These are phyloP conservation scores for Saturnispora hagleri DNA, from an alignment of 805 yeast species.

Conservation along the genomic window DNA sequence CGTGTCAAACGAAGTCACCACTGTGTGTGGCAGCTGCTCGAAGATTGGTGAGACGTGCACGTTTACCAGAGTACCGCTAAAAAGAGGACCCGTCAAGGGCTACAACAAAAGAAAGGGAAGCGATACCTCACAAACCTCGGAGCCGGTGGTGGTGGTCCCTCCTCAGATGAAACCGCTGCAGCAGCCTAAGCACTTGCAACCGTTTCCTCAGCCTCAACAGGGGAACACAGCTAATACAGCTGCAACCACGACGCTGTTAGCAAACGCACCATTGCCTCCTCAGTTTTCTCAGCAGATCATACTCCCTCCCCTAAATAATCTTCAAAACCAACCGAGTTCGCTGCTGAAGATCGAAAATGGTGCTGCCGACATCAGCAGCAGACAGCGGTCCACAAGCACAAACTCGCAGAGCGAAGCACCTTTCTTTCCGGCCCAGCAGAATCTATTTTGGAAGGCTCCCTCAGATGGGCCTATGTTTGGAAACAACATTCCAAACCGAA, in stretches of 20 bases:
- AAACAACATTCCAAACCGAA: constrained; percentile 2
- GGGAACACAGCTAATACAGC: too few relatives aligned
- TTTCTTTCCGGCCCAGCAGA: constrained; percentile 13
- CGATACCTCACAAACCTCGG: background rate
- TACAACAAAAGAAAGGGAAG: constrained; percentile 24
- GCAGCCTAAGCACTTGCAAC: background rate
- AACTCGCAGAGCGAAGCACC: constrained; percentile 1
- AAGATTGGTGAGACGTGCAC: constrained; percentile 54
- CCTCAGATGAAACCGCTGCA: background rate
- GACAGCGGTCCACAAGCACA: constrained; percentile 17
- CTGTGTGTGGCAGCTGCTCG: constrained; percentile 52
- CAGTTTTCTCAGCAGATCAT: constrained; percentile 14
- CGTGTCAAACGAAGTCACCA: constrained; percentile 38
- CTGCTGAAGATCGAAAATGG: background rate
- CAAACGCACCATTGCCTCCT: background rate
- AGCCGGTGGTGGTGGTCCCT: background rate
- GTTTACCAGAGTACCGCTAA: constrained; percentile 62
- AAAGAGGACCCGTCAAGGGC: constrained; percentile 75
- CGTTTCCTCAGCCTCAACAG: background rate
- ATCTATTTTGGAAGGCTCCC: constrained; percentile 51
- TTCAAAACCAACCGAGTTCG: background rate
- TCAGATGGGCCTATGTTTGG: constrained; percentile 40
- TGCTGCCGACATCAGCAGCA: background rate
- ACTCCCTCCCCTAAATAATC: constrained; percentile 20
- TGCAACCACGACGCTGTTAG: background rate